Evolutionary conservation across 768 basidiomycete genomes (phyloP), one percentile per base, ranked within the genome.

Genomic region (Chlorophyllum brunneum): DNA sequence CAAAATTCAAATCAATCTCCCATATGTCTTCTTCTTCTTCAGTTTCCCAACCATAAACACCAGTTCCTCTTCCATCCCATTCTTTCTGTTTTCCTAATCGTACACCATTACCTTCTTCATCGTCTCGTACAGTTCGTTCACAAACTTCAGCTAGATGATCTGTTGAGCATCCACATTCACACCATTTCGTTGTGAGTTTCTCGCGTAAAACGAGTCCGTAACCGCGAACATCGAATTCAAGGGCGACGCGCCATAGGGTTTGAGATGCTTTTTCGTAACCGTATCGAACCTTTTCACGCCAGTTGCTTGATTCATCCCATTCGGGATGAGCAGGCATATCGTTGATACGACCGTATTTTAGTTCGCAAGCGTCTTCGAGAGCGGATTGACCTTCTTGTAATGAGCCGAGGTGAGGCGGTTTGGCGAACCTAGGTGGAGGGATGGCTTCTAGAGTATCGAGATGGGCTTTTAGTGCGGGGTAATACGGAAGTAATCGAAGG

Each of bases 141-240:
- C 87, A 88, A 13, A 88, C 86, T 63, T 88, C 86, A 1, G 85
- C 82, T 10, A 88, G 69, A 60, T 88, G 85, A 62, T 87, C 86
- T 23, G 86, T 87, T 42, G 85, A 87, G 62, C 86, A 88, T 1
- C 86, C 86, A 66, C 86, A 88, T 54, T 87, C 86, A 61, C 86
- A 88, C 86, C 87, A 88, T 58, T 87, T 88, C 3, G 74, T 76
- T 10, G 81, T 83, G 47, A 88, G 65, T 65, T 88, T 88, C 57
- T 88, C 87, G 24, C 85, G 71, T 27, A 88, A 68, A 11, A 87
- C 79, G 30, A 73, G 69, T 0, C 86, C 86, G 57, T 87, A 88
- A 9, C 87, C 86, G 24, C 81, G 75, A 2, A 86, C 81, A 58
- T 86, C 83, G 54, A 87, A 87, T 60, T 88, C 86, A 26, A 77